Conservation (phyloP, 2,329 filamentous ascomycete species). For the Gaeumannomyces tritici region DNA sequence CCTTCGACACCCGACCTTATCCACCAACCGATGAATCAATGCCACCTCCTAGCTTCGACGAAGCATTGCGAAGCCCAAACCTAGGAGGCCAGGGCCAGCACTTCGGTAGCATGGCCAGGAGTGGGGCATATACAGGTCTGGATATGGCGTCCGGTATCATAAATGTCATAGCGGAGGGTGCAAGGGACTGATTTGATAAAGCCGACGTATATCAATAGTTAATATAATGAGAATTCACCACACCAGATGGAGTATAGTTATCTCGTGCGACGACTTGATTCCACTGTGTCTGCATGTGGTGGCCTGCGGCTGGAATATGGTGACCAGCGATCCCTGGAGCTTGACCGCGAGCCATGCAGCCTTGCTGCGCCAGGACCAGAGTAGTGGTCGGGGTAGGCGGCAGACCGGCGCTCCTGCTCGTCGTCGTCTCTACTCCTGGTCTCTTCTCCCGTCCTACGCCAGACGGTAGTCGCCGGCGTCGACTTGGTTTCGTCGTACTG, state of each 20-base stretch:
- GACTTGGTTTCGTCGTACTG: slow-evolving; percentile 44
- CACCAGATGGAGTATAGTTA: background rate
- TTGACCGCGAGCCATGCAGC: background rate
- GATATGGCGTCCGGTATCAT: background rate
- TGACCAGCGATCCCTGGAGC: background rate
- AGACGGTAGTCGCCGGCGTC: background rate
- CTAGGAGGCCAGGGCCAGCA: background rate
- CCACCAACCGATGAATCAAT: background rate
- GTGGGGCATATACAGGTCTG: too few species aligned
- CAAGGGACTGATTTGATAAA: background rate
- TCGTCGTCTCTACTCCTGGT: background rate
- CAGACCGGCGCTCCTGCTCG: background rate
- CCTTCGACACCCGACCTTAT: background rate
- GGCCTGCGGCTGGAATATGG: background rate
- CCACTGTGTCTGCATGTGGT: background rate
- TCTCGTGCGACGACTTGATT: background rate
- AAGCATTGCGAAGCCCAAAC: background rate
- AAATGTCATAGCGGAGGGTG: too few species aligned
- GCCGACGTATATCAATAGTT: background rate
- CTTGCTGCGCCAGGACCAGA: background rate
- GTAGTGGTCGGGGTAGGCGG: background rate
- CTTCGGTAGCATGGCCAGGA: too few species aligned
- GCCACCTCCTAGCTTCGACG: background rate
- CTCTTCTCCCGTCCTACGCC: background rate
- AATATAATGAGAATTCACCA: background rate